Conservation (phyloP, 768 basidiomycete species). For the Rhizopogon vulgaris region DNA sequence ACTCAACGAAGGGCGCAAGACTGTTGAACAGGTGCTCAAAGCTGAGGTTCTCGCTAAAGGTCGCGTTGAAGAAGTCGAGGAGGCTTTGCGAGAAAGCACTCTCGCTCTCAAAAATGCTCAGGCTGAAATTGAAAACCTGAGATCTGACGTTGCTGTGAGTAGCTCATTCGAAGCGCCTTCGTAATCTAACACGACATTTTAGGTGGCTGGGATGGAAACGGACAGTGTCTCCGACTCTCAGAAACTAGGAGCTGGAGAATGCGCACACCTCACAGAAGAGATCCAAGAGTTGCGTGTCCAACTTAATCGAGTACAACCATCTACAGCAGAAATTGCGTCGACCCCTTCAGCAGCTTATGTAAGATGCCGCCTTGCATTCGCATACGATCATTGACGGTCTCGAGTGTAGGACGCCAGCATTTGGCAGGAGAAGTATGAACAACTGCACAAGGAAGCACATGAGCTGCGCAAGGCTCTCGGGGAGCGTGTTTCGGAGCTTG, state of each 20-base stretch:
- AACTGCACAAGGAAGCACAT: slow-evolving; percentile 25
- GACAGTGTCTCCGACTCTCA: slow-evolving; percentile 36
- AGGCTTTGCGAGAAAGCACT: slow-evolving; percentile 82
- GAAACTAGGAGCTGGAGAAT: slow-evolving; percentile 45
- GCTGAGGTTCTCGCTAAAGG: slow-evolving; percentile 55
- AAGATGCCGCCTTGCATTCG: background rate
- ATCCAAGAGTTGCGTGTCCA: slow-evolving; percentile 46
- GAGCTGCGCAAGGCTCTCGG: slow-evolving; percentile 29
- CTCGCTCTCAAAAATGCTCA: slow-evolving; percentile 83
- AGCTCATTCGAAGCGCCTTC: background rate
- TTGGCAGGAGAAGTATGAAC: slow-evolving; percentile 25
- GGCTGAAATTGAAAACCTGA: slow-evolving; percentile 78
- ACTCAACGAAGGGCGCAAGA: slow-evolving; percentile 54
- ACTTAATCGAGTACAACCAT: slow-evolving; percentile 33
- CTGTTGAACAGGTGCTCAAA: slow-evolving; percentile 56
- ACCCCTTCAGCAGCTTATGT: slow-evolving; percentile 18
- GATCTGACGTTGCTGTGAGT: slow-evolving; percentile 73
- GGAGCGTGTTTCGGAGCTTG: slow-evolving; percentile 45
- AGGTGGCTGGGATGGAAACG: slow-evolving; percentile 44
- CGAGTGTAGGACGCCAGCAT: slow-evolving; percentile 12
- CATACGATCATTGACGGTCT: background rate
- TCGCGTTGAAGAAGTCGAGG: slow-evolving; percentile 81
- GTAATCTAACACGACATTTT: background rate
- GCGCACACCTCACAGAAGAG: slow-evolving; percentile 47
- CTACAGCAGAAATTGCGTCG: slow-evolving; percentile 14